Percentiles rank a stretch among this genome's conserved stretches.
phyloP scores from a whole-genome alignment of 164 flowering plant species.

The Sedum album region DNA sequence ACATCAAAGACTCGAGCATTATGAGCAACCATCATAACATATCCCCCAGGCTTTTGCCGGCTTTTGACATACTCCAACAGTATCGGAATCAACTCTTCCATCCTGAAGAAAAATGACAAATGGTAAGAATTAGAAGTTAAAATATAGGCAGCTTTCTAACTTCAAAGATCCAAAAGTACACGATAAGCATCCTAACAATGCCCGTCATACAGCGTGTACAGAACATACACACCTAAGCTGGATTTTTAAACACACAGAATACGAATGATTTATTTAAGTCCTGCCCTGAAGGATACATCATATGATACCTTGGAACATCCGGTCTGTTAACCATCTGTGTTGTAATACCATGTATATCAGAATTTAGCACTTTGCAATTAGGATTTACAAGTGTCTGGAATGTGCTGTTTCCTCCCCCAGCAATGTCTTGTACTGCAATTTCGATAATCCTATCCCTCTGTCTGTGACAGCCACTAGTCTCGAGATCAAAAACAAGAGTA shows the following conservation, averaged over 20 bases:
- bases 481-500: conserved; percentile 61
- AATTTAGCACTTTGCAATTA: conserved; percentile 44
- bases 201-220: background rate
- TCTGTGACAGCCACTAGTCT: conserved; percentile 76
- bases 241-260: background rate
- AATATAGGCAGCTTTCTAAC: background rate
- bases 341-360: conserved; percentile 59
- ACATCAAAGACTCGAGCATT: conserved; percentile 77
- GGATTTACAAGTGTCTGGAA: conserved; percentile 85
- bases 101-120: conserved; percentile 35
- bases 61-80: conserved; percentile 49
- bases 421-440: conserved; percentile 73
- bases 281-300: background rate
- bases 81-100: conserved; percentile 77
- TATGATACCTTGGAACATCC: conserved; percentile 62
- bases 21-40: conserved; percentile 59
- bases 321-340: conserved; percentile 67
- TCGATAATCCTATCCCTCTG: conserved; percentile 59
- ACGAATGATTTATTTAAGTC: background rate
- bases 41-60: conserved; percentile 66
- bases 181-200: background rate
- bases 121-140: background rate
- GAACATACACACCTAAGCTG: background rate
- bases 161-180: background rate
- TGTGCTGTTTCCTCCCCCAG: conserved; percentile 78